Conservation (phyloP, 1,284 basidiomycete genomes). For the Ganoderma lucidum region DNA sequence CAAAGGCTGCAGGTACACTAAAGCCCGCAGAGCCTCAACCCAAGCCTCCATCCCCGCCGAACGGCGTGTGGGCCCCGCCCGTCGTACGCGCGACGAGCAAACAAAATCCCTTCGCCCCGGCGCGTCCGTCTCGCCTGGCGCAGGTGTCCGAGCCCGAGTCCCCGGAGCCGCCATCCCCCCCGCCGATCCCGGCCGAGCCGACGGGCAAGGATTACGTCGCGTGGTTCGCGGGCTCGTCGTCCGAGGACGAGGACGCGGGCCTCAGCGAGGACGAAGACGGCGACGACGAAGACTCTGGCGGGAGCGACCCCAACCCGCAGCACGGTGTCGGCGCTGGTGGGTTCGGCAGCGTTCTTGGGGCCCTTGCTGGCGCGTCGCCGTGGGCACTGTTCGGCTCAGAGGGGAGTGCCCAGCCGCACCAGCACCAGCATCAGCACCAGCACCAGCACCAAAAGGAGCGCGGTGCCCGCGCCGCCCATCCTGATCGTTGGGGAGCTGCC, state of each 20-base stretch:
- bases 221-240: slow-evolving; percentile 32
- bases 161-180: slow-evolving; percentile 28
- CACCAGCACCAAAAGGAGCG: slow-evolving; percentile 15
- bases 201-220: slow-evolving; percentile 28
- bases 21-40: slow-evolving; percentile 15
- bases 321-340: slow-evolving; percentile 1
- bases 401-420: slow-evolving; percentile 7
- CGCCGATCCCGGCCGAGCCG: slow-evolving; percentile 19
- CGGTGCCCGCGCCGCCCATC: slow-evolving; percentile 22
- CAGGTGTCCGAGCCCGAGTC: slow-evolving; percentile 30
- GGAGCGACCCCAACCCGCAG: slow-evolving; percentile 5
- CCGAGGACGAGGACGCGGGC: slow-evolving; percentile 28
- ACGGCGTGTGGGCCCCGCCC: slow-evolving; percentile 28
- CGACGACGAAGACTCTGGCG: slow-evolving; percentile 25
- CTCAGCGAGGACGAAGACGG: slow-evolving; percentile 28
- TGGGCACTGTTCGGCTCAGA: slow-evolving; percentile 29
- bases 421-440: too few species aligned
- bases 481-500: slow-evolving; percentile 22
- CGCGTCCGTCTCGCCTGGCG: slow-evolving; percentile 30
- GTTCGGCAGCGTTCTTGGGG: slow-evolving; percentile 19
- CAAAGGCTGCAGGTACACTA: slow-evolving; percentile 11
- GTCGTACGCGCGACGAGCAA: slow-evolving; percentile 22
- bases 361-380: slow-evolving; percentile 28
- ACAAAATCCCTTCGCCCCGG: slow-evolving; percentile 28
- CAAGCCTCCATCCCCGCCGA: slow-evolving; percentile 18